These are phyloP conservation scores for Tuber calosporum DNA, from an alignment of 495 filamentous ascomycete genomes.

Conservation along the genomic window DNA sequence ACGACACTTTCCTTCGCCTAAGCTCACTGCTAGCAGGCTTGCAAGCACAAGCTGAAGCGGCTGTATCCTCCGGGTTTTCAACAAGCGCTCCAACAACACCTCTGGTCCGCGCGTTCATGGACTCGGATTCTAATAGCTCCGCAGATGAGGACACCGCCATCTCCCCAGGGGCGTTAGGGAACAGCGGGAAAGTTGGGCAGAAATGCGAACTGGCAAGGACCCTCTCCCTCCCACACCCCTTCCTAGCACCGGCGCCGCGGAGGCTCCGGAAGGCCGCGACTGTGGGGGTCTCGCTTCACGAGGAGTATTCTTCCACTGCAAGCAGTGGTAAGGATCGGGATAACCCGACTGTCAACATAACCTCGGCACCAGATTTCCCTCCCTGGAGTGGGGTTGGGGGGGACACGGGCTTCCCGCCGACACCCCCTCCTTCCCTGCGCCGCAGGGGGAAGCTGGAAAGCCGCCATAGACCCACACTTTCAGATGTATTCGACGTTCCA, in stretches of 20 bases:
- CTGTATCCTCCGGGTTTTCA: conserved; percentile 23
- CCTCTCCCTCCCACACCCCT: not conserved
- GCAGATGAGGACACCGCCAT: not conserved
- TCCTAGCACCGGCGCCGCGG: conserved; percentile 2
- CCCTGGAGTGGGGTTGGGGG: not conserved
- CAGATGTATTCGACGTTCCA: not conserved
- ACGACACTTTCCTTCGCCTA: conserved; percentile 38
- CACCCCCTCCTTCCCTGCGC: not conserved
- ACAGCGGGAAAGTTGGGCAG: not conserved
- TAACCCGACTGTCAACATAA: not conserved
- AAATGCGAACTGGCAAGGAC: not conserved
- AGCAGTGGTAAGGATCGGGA: not conserved
- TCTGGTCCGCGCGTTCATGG: conserved; percentile 12
- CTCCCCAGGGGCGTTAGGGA: not conserved
- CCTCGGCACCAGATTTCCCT: not conserved
- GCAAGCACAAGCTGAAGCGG: conserved; percentile 39
- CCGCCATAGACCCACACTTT: conserved; percentile 1
- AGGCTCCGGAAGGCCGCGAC: not conserved
- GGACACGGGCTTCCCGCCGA: not conserved
- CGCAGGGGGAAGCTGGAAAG: not conserved
- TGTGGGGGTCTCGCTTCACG: not conserved
- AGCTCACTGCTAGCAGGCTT: conserved; percentile 38
- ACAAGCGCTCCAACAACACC: conserved; percentile 16
- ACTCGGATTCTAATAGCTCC: conserved; percentile 10
- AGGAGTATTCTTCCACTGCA: not conserved